Base-by-base conservation (phyloP, 768 basidiomycete genomes). In the Cystofilobasidium macerans region DNA sequence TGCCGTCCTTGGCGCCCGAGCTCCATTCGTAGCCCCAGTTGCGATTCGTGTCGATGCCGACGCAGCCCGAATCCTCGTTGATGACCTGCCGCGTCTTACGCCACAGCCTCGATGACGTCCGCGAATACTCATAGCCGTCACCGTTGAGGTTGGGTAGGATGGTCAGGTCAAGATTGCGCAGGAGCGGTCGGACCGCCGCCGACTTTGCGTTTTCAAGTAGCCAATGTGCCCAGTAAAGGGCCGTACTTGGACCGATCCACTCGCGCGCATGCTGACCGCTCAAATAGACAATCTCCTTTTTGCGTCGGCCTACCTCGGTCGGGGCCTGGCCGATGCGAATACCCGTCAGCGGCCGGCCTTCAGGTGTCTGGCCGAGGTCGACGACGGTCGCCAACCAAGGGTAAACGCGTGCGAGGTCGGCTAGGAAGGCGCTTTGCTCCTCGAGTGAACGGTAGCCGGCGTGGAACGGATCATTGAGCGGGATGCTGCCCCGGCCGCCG, bases 191-290 rank as follows among this genome's bases (percentile, higher is more conserved):
- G 82, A 82, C 59, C 76, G 78, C 22, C 75, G 70, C 69, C 35
- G 84, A 81, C 0, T 79, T 76, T 0, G 77, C 60, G 62, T 83
- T 75, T 8, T 82, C 75, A 5, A 86, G 78, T 6, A 92, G 79
- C 0, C 84, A 81, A 71, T 92, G 88, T 0, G 85, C 81, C 45
- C 88, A 72, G 73, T 89, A 89, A 14, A 87, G 77, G 0, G 86
- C 78, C 0, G 88, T 82, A 0, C 88, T 80, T 0, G 86, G 84
- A 3, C 88, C 85, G 60, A 92, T 81, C 89, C 89, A 92, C 85
- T 87, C 87, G 53, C 87, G 78, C 22, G 85, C 86, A 73, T 89
- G 87, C 71, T 86, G 86, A 0, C 86, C 85, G 20, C 86, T 85
- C 3, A 83, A 77, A 42, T 90, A 78, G 14, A 89, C 82, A 69